Evolutionary conservation across 2,329 filamentous ascomycete species (phyloP).

Genomic region (Penicillium sp.): DNA sequence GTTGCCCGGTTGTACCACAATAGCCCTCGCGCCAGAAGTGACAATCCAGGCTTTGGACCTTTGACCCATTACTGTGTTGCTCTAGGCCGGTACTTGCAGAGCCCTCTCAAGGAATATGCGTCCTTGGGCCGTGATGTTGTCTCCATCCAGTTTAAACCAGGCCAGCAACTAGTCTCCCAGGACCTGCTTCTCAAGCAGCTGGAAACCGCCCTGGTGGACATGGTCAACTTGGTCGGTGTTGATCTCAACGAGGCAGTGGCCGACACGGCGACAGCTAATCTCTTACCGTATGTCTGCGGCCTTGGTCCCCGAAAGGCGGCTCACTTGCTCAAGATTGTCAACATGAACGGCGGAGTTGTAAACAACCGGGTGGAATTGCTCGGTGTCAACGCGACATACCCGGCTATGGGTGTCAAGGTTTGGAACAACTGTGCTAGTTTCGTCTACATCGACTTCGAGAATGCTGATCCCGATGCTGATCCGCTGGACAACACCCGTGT

Average conservation of each 20-base stretch:
- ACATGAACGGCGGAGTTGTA: conserved; percentile 83
- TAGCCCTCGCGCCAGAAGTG: conserved; percentile 72
- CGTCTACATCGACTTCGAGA: conserved; percentile 83
- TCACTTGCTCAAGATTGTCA: conserved; percentile 82
- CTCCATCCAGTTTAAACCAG: conserved; percentile 84
- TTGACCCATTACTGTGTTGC: conserved; percentile 87
- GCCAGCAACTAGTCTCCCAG: conserved; percentile 82
- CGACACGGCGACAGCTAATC: conserved; percentile 77
- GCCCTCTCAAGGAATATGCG: conserved; percentile 94
- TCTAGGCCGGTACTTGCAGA: conserved; percentile 87
- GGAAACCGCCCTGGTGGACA: conserved; percentile 97
- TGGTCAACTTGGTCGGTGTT: conserved; percentile 94
- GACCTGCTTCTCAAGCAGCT: conserved; percentile 84
- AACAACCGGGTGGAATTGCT: conserved; percentile 83
- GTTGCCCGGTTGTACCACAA: conserved; percentile 95
- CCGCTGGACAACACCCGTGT: conserved; percentile 96
- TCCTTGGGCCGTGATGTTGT: conserved; percentile 84
- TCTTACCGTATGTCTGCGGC: conserved; percentile 87
- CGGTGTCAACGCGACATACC: conserved; percentile 78
- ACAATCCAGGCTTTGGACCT: conserved; percentile 77
- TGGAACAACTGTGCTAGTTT: conserved; percentile 98
- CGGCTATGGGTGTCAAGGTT: conserved; percentile 82
- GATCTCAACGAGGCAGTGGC: conserved; percentile 89
- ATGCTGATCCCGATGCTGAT: conserved; percentile 77
- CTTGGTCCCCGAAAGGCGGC: conserved; percentile 89